Evolutionary conservation across 2,329 filamentous ascomycete species (phyloP).

Genomic region (Beauveria pseudobassiana): DNA sequence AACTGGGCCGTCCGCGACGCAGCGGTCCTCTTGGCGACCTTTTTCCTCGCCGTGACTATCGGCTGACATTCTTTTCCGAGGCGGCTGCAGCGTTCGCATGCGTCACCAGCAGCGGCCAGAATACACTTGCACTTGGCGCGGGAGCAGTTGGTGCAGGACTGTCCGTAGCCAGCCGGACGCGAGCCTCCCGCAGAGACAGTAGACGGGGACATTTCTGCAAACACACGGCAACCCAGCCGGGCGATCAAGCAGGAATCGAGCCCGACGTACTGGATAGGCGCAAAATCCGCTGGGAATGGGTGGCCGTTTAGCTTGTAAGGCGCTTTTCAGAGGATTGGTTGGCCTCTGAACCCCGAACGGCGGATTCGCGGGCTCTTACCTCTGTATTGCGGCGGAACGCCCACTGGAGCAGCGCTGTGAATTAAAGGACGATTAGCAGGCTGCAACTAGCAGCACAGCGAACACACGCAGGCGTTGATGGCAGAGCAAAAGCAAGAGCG

Average conservation of each 20-base stretch:
- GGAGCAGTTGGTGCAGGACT: constrained; percentile 40
- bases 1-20: constrained; percentile 35
- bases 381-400: not conserved
- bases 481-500: constrained; percentile 1
- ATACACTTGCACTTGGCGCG: constrained; percentile 43
- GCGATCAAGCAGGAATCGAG: not conserved
- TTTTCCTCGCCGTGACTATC: constrained; percentile 33
- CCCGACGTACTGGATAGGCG: not conserved
- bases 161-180: constrained; percentile 31
- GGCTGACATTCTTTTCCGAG: constrained; percentile 40
- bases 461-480: not conserved
- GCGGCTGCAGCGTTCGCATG: constrained; percentile 36
- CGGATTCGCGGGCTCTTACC: not conserved
- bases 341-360: constrained; percentile 6
- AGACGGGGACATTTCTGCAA: constrained; percentile 6
- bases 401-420: not conserved
- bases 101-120: constrained; percentile 24
- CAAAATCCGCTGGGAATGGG: constrained; percentile 5
- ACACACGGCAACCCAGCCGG: not conserved
- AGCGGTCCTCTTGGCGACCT: constrained; percentile 26
- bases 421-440: not conserved
- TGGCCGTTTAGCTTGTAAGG: not conserved
- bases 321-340: not conserved
- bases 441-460: not conserved
- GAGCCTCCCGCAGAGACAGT: not conserved